These are phyloP conservation scores for Lotmaria passim DNA, from an alignment of 208 protist genomes.

Conservation along the genomic window DNA sequence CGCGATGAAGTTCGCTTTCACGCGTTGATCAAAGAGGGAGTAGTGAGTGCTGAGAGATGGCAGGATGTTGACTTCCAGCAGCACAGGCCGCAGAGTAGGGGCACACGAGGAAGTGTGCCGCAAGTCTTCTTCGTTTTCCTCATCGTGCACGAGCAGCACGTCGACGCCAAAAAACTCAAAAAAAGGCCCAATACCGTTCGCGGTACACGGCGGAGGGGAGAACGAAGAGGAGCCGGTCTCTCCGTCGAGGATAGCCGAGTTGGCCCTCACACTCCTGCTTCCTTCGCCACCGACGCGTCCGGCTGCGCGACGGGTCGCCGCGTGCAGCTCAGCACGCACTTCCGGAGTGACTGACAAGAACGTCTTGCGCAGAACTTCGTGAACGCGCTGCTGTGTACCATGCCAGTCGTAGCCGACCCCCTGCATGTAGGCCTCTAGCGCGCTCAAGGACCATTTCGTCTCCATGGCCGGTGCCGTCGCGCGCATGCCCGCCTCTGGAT, in stretches of 20 bases:
- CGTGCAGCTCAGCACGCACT: conserved; percentile 48
- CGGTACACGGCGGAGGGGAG: conserved; percentile 20
- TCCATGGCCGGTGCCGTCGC: conserved; percentile 5
- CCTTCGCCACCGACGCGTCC: neutral
- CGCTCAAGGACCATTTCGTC: conserved; percentile 66
- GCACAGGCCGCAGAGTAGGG: conserved; percentile 39
- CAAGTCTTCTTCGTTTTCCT: neutral
- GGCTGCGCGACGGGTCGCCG: conserved; percentile 3
- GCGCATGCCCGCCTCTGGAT: neutral
- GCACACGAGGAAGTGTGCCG: neutral
- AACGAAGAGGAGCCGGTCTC: neutral
- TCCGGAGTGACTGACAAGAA: conserved; percentile 69
- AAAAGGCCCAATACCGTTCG: conserved; percentile 47
- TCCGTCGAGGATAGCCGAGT: neutral
- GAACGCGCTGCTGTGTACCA: conserved; percentile 59
- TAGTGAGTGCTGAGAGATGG: conserved; percentile 86
- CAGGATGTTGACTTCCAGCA: conserved; percentile 91
- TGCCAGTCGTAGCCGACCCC: conserved; percentile 49
- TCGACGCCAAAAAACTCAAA: conserved; percentile 91
- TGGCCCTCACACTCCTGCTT: neutral
- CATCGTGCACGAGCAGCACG: conserved; percentile 56
- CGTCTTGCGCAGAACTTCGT: conserved; percentile 74
- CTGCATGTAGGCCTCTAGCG: conserved; percentile 54
- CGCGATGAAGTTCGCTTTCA: conserved; percentile 85
- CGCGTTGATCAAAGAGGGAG: conserved; percentile 74